Percentiles rank a stretch among this genome's conserved stretches.
Conservation (phyloP, 768 basidiomycete species). For the Pholiota microspora region DNA sequence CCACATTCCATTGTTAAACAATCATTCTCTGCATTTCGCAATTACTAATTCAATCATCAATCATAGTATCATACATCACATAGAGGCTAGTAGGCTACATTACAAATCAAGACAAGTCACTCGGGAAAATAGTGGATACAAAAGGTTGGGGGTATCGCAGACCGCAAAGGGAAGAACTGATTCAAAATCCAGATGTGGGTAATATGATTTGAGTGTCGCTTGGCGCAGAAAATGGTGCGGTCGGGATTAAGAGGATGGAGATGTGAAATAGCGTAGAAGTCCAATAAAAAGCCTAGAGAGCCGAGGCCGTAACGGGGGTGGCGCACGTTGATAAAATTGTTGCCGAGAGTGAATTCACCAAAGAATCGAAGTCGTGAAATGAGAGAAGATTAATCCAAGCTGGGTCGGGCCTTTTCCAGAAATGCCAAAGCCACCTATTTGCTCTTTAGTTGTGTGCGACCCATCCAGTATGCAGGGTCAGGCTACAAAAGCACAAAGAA, state of each 20-base stretch:
- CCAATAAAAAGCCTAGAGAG: neutral
- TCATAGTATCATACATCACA: constrained; percentile 12
- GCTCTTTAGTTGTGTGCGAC: neutral
- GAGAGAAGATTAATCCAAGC: neutral
- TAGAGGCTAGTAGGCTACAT: constrained; percentile 14
- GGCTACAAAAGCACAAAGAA: neutral
- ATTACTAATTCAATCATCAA: neutral
- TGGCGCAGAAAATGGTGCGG: neutral
- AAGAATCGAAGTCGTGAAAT: neutral
- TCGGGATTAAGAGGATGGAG: neutral
- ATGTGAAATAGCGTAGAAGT: neutral
- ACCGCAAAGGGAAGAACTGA: neutral
- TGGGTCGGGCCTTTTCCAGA: neutral
- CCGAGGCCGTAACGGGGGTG: neutral
- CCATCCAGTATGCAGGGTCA: too few relatives aligned
- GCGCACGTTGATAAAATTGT: neutral
- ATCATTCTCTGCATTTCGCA: constrained; percentile 4
- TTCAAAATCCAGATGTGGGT: too few relatives aligned
- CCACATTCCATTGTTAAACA: neutral
- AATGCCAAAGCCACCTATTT: neutral
- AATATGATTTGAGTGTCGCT: constrained; percentile 12
- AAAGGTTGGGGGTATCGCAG: constrained; percentile 3
- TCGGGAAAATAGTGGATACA: constrained; percentile 2
- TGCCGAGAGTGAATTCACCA: neutral
- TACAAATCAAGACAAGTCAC: constrained; percentile 25